Conservation (phyloP, 306 rosid genomes). For the Ormosia emarginata region DNA sequence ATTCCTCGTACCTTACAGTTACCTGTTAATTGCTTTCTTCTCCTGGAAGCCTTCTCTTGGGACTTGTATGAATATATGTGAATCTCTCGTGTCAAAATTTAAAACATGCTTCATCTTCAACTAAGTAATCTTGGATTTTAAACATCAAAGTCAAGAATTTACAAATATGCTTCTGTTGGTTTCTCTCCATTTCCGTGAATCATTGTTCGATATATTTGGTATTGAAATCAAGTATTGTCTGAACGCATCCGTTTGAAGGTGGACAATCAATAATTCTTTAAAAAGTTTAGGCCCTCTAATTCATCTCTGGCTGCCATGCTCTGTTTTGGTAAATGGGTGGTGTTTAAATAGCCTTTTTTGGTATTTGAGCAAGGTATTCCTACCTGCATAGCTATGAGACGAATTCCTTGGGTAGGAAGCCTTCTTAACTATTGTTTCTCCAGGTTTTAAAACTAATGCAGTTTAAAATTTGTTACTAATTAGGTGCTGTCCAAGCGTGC, state of each 20-base stretch:
- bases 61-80: slow-evolving; percentile 44
- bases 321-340: neutral
- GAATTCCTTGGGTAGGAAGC: no score
- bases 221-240: neutral
- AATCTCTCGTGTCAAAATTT: slow-evolving; percentile 16
- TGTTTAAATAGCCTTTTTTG: neutral
- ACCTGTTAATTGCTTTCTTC: slow-evolving; percentile 37
- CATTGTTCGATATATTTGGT: neutral
- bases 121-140: slow-evolving; percentile 10
- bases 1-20: slow-evolving; percentile 40
- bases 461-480: neutral
- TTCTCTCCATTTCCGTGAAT: neutral
- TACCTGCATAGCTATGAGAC: no score
- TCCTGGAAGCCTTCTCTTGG: slow-evolving; percentile 34
- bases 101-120: slow-evolving; percentile 4
- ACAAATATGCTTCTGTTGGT: neutral
- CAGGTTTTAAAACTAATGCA: neutral
- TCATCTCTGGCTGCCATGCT: no score
- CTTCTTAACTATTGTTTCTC: no score
- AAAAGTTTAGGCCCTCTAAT: no score
- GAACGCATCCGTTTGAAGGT: neutral
- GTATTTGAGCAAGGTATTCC: no score
- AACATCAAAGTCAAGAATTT: neutral
- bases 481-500: neutral
- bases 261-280: no score